Base-by-base conservation (phyloP, 352 stramenopile species). In the Pythium brassicae region DNA sequence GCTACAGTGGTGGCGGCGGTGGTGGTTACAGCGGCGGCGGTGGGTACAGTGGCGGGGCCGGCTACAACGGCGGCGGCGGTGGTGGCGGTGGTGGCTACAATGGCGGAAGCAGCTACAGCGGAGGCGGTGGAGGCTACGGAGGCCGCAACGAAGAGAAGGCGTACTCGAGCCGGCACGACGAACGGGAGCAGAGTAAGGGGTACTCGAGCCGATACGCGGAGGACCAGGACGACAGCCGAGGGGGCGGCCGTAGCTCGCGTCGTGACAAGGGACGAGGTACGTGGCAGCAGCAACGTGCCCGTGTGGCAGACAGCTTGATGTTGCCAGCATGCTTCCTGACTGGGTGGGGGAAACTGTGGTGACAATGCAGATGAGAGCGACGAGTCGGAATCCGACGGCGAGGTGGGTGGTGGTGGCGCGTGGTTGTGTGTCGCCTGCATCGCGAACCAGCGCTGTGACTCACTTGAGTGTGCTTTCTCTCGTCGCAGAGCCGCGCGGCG, bases 201-300 rank as follows among this genome's bases (percentile, higher is more conserved):
- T 90, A 90, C 53, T 90, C 80, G 19, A 86, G 78, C 37, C 74
- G 82, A 48, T 88, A 89, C 47, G 76, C 76, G 40, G 79, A 91
- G 51, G 83, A 91, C 5, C 66, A 78, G 22, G 75, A 80, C 22
- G 66, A 76, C 23, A 65, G 78, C 57, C 69, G 71, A 52, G 65
- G 56, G 40, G 66, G 56, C 46, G 57, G 71, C 19, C 72, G 72
- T 23, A 74, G 62, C 40, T 52, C 45, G 14, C 72, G 70, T 22
- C 72, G 68, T 34, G 72, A 77, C 27, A 82, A 78, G 57, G 69
- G 29, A 57, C 64, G 70, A 51, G 63, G 67, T 74, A 46, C 6
- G 63, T 35, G 14, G 45, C 26, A 12, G 4, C 17, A n/a, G n/a
- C n/a, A n/a, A n/a, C n/a, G n/a, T n/a, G n/a, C n/a, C n/a, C n/a